These are phyloP conservation scores for Cajanus cajan DNA, from an alignment of 306 rosid genomes.

Conservation along the genomic window DNA sequence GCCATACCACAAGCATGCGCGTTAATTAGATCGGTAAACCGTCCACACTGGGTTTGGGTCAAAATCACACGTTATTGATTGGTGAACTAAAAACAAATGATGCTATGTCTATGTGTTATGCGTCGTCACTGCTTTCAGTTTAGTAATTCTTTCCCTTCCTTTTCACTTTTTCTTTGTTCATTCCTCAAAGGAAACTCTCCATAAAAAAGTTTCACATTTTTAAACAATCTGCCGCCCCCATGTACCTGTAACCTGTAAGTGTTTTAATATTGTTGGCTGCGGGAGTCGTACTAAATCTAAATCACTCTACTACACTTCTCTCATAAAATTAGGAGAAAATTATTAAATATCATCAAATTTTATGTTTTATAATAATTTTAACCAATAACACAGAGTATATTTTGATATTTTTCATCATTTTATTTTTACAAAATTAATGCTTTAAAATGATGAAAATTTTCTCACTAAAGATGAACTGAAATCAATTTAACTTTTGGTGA, in stretches of 20 bases:
- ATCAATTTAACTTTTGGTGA: no score
- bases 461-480: no score
- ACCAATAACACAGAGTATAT: no score
- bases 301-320: no score
- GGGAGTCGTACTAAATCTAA: no score
- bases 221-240: neutral
- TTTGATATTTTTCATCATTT: no score
- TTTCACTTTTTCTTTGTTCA: neutral
- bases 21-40: slow-evolving; percentile 29
- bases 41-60: neutral
- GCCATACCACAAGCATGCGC: slow-evolving; percentile 29
- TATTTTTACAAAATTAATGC: no score
- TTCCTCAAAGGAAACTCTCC: neutral
- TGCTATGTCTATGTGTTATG: neutral
- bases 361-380: no score
- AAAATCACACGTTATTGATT: slow-evolving; percentile 34
- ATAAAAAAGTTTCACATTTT: neutral
- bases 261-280: neutral
- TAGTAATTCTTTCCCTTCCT: neutral
- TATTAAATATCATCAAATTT: no score
- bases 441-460: no score
- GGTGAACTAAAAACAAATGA: slow-evolving; percentile 31
- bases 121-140: neutral
- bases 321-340: no score
- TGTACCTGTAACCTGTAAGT: no score